Evolutionary conservation across 148 eudicot genomes (phyloP), one percentile per base, ranked within the genome.

Genomic region (Selenicereus undatus): DNA sequence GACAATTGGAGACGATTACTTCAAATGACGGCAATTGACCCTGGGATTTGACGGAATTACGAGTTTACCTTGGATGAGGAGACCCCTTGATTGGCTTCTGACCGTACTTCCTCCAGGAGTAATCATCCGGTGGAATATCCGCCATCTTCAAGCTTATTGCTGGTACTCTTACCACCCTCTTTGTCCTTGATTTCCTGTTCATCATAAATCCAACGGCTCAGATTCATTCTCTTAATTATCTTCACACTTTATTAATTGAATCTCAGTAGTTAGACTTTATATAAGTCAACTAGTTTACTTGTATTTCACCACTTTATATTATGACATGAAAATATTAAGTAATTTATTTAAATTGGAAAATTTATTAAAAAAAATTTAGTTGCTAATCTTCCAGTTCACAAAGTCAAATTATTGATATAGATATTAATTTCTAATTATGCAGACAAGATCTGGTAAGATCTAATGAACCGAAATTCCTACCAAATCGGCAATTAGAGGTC

Each of bases 31-130:
- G 14, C 29, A 32, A 78, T 60, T 60, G 65, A 60, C 65, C 22
- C 8, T 60, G 68, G 0, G 68, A 64, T 4, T 16, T 22, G 18
- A 24, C 2, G 10, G 68, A 64, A 22, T 64, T 7, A 64, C 11
- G 26, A 11, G 26, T 73, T 7, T 66, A 94, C 98, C 98, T 90
- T 71, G 98, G 98, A 69, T 95, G 94, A 73, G 98, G 98, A 52
- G 98, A 95, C 17, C 98, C 98, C 80, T 95, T 95, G 90, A 95
- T 95, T 11, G 98, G 97, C 78, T 95, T 95, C 83, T 95, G 98
- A 69, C 98, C 98, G 73, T 95, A 95, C 60, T 95, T 95, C 80
- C 98, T 93, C 98, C 98, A 95, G 1, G 98, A 93, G 86, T 86
- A 95, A 78, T 95, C 97, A 78, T 95, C 98, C 5, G 98, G 92